These are phyloP conservation scores for Mallotus repandus DNA, from an alignment of 441 rosid genomes.

Conservation along the genomic window DNA sequence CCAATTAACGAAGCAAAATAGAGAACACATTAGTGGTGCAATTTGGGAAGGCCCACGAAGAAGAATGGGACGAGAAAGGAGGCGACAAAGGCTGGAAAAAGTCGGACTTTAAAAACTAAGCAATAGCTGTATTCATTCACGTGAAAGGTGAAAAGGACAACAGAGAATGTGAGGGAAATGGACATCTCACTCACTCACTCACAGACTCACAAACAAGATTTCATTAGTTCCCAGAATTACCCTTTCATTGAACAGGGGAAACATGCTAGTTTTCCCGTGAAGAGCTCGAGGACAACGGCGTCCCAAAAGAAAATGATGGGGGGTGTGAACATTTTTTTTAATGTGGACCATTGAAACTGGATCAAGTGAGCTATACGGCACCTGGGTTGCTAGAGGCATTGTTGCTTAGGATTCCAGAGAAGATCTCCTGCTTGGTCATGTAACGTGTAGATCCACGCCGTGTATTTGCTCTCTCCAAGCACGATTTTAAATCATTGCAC, in stretches of 20 bases:
- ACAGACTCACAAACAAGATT: not conserved
- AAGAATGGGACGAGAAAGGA: not conserved
- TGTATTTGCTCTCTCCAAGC: constrained; percentile 66
- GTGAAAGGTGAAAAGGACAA: constrained; percentile 23
- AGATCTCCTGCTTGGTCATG: constrained; percentile 65
- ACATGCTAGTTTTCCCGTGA: not conserved
- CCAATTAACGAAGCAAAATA: no score
- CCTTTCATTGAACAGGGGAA: constrained; percentile 7
- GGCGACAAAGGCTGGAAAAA: not conserved
- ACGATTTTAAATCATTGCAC: constrained; percentile 82
- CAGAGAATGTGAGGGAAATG: constrained; percentile 20
- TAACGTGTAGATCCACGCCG: constrained; percentile 74
- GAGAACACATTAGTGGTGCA: no score
- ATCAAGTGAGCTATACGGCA: constrained; percentile 2
- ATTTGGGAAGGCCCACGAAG: no score
- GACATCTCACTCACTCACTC: not conserved
- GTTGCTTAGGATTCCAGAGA: constrained; percentile 84
- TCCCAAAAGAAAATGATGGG: not conserved
- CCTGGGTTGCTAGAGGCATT: constrained; percentile 83
- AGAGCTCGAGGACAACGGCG: constrained; percentile 7
- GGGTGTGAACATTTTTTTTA: not conserved
- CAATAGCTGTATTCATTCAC: constrained; percentile 26
- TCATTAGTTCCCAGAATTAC: constrained; percentile 10
- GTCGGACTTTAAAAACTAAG: constrained; percentile 9
- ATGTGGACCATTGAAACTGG: not conserved